Evolutionary conservation across 2,329 filamentous ascomycete species (phyloP).

Genomic region (Xylariales sp.): DNA sequence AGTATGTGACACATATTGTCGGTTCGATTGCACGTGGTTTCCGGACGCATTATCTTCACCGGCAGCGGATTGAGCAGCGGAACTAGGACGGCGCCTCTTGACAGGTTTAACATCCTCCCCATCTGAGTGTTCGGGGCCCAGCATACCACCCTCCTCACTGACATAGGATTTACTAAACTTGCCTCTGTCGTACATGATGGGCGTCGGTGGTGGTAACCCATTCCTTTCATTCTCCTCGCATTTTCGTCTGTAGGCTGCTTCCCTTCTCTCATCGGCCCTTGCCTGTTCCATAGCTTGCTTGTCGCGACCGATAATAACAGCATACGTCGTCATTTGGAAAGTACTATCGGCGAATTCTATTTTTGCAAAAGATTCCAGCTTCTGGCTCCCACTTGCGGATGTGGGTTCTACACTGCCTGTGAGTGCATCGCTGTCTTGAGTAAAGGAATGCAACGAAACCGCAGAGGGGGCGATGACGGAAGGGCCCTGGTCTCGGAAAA

Average conservation of each 20-base stretch:
- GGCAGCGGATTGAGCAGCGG: constrained; percentile 56
- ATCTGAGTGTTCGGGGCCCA: constrained; percentile 69
- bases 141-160: constrained; percentile 76
- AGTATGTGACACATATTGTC: constrained; percentile 70
- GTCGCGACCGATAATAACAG: constrained; percentile 79
- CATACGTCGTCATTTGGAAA: constrained; percentile 82
- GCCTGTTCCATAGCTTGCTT: constrained; percentile 68
- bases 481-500: constrained; percentile 45
- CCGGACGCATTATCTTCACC: constrained; percentile 54
- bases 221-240: constrained; percentile 60
- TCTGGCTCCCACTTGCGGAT: constrained; percentile 53
- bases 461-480: constrained; percentile 50
- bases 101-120: constrained; percentile 61
- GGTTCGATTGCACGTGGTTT: constrained; percentile 64
- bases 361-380: constrained; percentile 67
- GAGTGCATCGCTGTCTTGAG: constrained; percentile 49
- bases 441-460: constrained; percentile 49
- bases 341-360: constrained; percentile 80
- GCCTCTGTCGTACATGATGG: constrained; percentile 61
- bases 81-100: constrained; percentile 60
- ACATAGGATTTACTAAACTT: constrained; percentile 74
- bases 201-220: constrained; percentile 64
- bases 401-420: constrained; percentile 50
- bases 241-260: constrained; percentile 58
- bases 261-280: constrained; percentile 62